Evolutionary conservation across 1,284 basidiomycete species (phyloP), one percentile per base, ranked within the genome.

Genomic region (Cystobasidium pallidum): DNA sequence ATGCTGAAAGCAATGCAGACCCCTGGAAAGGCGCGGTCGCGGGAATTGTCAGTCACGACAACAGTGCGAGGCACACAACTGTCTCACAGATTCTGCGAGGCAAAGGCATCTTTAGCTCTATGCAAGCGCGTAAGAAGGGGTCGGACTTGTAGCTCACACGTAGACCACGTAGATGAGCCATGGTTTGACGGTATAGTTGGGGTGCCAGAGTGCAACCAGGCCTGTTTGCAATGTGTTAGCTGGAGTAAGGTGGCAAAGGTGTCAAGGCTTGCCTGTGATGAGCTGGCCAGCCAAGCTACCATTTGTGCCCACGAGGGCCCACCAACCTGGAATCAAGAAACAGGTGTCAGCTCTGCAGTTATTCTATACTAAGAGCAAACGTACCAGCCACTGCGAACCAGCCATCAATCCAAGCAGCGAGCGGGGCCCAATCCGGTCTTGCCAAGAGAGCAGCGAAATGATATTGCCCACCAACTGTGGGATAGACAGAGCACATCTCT

Each of bases 401-500:
- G 3, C 77, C 77, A 24, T 58, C 59, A 11, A 73, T 47, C 65
- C 58, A 78, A 0, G 74, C 66, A 34, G 76, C 58, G 19, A 73
- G 30, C 2, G 70, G 72, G 1, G 74, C 72, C 17, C 49, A 66
- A 8, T 65, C 64, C 6, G 73, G 72, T 1, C 72, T 73, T 1
- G 74, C 51, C 26, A 78, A 66, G 41, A 77, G 71, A 0, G 71
- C 70, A 7, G 71, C 34, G 66, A 75, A 77, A 55, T 75, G 74
- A 62, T 74, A 75, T n/a, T 72, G 63, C 52, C 76, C 76, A n/a
- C 77, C 77, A 2, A 73, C 71, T 0, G 73, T 73, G 3, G 74
- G 72, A 43, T 75, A 77, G 6, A 76, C 76, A 57, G 74, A 71
- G 10, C 71, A 73, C 41, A 81, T 79, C 55, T 82, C 81, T 24